These are phyloP conservation scores for Coffea canephora DNA, from an alignment of 257 asterid species.

Conservation along the genomic window DNA sequence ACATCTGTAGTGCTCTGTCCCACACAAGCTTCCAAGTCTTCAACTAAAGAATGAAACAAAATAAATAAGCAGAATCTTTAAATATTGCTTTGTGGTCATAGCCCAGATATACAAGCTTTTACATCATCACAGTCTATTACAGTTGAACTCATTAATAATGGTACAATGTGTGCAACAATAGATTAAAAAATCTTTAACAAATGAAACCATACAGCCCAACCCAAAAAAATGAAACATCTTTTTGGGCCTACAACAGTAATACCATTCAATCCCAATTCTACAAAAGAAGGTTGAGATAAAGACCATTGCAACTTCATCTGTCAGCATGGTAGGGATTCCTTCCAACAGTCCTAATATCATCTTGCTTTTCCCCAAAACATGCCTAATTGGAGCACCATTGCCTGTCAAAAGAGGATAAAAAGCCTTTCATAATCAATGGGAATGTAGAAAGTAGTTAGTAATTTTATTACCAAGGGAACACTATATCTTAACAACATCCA, in stretches of 20 bases:
- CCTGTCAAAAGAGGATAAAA: conserved; percentile 41
- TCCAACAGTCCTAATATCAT: conserved; percentile 81
- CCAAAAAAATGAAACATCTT: neutral
- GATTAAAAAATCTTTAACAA: neutral
- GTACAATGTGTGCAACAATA: neutral
- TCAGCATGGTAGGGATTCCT: conserved; percentile 87
- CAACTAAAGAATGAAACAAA: neutral
- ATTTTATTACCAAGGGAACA: neutral
- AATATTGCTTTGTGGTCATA: neutral
- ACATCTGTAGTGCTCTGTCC: neutral
- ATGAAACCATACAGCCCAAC: neutral
- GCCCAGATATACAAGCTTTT: neutral
- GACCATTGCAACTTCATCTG: conserved; percentile 94
- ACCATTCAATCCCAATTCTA: neutral
- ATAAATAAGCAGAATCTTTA: neutral
- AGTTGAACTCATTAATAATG: neutral
- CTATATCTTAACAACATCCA: neutral
- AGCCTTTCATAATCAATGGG: conserved; percentile 8
- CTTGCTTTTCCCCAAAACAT: conserved; percentile 91
- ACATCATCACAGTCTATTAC: neutral
- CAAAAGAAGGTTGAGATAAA: conserved; percentile 11
- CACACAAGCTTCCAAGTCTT: neutral
- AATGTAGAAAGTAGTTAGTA: neutral
- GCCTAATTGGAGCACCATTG: conserved; percentile 69
- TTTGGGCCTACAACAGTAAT: neutral